Evolutionary conservation across 1,284 basidiomycete species (phyloP), one percentile per base, ranked within the genome.

Genomic region (Singerocomus inundabilis): DNA sequence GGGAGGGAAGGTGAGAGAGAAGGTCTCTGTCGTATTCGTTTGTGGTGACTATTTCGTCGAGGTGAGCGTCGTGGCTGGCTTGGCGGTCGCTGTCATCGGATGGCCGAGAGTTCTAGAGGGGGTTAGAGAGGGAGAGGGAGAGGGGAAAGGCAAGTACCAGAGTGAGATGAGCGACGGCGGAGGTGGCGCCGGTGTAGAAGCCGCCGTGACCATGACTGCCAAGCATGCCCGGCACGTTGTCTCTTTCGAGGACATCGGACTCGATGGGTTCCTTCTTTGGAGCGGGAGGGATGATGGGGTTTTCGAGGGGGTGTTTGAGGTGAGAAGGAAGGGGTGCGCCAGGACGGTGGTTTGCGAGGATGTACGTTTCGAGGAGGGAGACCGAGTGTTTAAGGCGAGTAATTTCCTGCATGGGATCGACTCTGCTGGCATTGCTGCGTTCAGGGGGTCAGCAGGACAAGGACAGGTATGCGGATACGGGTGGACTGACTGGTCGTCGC

Each of bases 391-490:
- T 81, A 38, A 90, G 77, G 41, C 84, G 80, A 28, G 81, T 77
- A 51, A 90, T 81, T 66, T 90, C 87, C 55, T 81, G 78, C 44
- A 81, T 77, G 43, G 86, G 83, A 69, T 90, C 86, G 54, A 88
- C 75, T 48, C 79, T 76, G 57, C 73, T 71, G 60, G 76, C 74
- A 59, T 77, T 79, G 49, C 62, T 63, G 31, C 15, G n/a, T 43
- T 49, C 32, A 55, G 52, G 46, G 53, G 42, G 39, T 64, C 31
- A 55, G 48, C 44, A 44, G 48, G 46, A n/a, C n/a, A n/a, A n/a
- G 51, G 30, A 57, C 6, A 25, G 28, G 11, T 8, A 36, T 40
- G 29, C 44, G 29, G 45, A 41, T 40, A 31, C 41, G 28, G 21
- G 44, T 47, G 34, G 49, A 73, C 79, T 53, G 60, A 80, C 79